Evolutionary conservation across 108 stramenopile genomes (phyloP).

Genomic region (Fragilariopsis cylindrus): DNA sequence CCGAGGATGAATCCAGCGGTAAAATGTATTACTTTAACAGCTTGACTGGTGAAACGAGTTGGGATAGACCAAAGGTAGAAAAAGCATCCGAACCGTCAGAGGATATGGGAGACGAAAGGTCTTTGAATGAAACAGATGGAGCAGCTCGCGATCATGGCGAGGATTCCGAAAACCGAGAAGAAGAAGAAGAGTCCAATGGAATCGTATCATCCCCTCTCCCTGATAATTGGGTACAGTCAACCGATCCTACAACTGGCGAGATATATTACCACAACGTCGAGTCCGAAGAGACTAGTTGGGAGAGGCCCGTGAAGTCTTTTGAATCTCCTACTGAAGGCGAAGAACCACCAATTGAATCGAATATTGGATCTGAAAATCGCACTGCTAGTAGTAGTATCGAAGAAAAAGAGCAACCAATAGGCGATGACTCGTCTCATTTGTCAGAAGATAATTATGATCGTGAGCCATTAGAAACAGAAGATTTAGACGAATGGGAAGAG

Average conservation of each 20-base stretch:
- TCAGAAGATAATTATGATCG: background rate
- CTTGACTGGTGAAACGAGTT: conserved; percentile 36
- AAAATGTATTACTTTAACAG: conserved; percentile 58
- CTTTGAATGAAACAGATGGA: background rate
- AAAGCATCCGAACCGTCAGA: conserved; percentile 24
- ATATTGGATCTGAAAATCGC: background rate
- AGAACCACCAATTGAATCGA: background rate
- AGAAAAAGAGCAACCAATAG: background rate
- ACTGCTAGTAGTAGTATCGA: background rate
- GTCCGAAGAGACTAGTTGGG: conserved; percentile 55
- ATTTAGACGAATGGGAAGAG: conserved; percentile 54
- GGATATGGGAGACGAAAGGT: conserved; percentile 30
- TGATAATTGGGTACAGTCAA: conserved; percentile 50
- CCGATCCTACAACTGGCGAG: conserved; percentile 50
- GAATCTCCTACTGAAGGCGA: background rate
- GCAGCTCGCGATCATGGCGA: background rate
- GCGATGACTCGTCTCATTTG: background rate
- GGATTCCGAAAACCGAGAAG: background rate
- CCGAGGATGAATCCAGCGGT: conserved; percentile 50
- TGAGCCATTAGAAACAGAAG: background rate
- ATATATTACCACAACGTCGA: conserved; percentile 54
- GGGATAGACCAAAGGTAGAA: conserved; percentile 31
- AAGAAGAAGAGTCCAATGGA: background rate
- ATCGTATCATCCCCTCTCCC: conserved; percentile 27
- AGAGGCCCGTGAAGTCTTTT: conserved; percentile 27